phyloP scores from a whole-genome alignment of 2,329 filamentous ascomycete genomes.

The Orbilia oligospora region DNA sequence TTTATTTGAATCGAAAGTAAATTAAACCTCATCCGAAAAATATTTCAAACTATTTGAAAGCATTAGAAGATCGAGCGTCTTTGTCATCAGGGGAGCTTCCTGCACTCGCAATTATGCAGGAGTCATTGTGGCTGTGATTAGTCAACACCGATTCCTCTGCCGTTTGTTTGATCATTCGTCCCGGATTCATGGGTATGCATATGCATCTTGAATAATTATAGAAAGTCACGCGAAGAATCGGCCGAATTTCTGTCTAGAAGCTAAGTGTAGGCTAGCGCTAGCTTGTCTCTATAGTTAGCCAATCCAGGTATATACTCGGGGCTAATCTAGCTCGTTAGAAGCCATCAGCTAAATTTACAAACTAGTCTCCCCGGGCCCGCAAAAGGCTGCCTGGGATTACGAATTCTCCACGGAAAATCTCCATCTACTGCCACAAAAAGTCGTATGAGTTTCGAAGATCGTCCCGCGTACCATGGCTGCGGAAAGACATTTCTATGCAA shows the following conservation, averaged over 20 bases:
- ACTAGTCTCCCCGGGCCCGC: background rate
- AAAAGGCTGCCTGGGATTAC: background rate
- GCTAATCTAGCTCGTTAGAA: background rate
- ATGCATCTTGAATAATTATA: constrained; percentile 1
- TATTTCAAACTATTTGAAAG: background rate
- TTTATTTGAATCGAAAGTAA: constrained; percentile 26
- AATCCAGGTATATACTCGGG: background rate
- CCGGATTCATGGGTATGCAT: background rate
- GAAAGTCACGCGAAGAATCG: background rate
- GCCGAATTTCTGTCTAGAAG: background rate
- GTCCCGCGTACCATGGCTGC: background rate
- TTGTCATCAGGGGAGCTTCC: background rate
- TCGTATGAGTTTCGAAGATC: background rate
- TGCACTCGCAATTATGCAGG: background rate
- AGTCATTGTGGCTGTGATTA: constrained; percentile 15
- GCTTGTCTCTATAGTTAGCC: background rate
- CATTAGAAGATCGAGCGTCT: background rate
- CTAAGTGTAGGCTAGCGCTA: background rate
- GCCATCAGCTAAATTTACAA: background rate
- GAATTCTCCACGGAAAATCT: constrained; percentile 7
- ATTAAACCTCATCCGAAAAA: background rate
- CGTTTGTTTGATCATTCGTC: background rate
- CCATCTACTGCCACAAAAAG: background rate
- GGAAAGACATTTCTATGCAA: constrained; percentile 1
- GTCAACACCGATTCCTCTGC: background rate